Evolutionary conservation across 306 rosid genomes (phyloP).

Genomic region (Medicago arabica): DNA sequence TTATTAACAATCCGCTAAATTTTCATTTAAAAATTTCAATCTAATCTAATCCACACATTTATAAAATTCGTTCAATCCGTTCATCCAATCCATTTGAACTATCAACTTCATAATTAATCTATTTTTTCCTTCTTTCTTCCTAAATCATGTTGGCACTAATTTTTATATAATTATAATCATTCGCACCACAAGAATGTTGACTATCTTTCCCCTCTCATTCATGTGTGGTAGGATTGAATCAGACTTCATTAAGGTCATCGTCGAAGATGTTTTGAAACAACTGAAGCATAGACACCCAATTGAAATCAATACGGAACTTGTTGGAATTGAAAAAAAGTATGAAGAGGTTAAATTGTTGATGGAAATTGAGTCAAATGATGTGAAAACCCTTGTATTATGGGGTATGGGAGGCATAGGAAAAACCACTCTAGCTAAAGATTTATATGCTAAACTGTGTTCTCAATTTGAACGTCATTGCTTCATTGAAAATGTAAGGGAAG

Average conservation of each 20-base stretch:
- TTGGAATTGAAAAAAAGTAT: slow-evolving; percentile 14
- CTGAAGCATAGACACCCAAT: neutral
- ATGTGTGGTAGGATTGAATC: slow-evolving; percentile 32
- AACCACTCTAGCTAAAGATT: neutral
- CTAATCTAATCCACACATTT: too few species aligned
- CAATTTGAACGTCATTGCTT: slow-evolving; percentile 34
- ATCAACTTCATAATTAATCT: too few species aligned
- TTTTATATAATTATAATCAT: neutral
- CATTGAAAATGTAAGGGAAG: slow-evolving; percentile 9
- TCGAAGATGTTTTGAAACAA: neutral
- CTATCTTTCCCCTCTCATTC: neutral
- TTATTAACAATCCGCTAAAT: too few species aligned
- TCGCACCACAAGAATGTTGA: neutral
- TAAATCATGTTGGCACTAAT: neutral
- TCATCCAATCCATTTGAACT: too few species aligned
- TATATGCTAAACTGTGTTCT: neutral
- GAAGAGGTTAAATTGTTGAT: neutral
- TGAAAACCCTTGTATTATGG: slow-evolving; percentile 34
- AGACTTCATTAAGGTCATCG: slow-evolving; percentile 18
- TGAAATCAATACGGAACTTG: neutral
- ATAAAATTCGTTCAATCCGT: too few species aligned
- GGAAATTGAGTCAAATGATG: neutral
- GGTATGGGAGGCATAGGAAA: slow-evolving; percentile 36
- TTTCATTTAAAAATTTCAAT: too few species aligned
- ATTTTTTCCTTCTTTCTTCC: neutral